Base-by-base conservation (phyloP, 2,329 filamentous ascomycete genomes). In the Verticillium klebahnii region DNA sequence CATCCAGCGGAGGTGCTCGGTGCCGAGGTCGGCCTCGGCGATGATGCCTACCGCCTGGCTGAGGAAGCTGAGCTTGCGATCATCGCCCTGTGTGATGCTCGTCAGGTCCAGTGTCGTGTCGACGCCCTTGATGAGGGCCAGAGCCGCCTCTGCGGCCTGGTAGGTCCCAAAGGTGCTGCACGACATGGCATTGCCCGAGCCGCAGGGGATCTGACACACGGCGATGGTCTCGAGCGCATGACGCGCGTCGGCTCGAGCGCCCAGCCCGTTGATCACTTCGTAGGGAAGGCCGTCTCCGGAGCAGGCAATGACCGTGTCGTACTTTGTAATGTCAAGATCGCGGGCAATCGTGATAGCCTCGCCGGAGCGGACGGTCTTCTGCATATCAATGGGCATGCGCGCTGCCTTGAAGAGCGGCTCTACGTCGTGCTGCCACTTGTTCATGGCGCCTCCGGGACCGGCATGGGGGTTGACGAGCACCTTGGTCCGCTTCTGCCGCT, bases 251-350 rank as follows among this genome's bases (percentile, higher is more conserved):
- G 82, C 72, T 45, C 92, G 88, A 75, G 87, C 89, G 15, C 86
- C 93, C 36, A 99, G 78, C 0, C 95, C 95, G 72, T 99, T 98
- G 80, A 97, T 97, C 9, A 97, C 90, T 75, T 99, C 95, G 72
- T 97, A 90, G 0, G 92, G 89, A 45, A 97, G 82, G 11, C 95
- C 95, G 69, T 99, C 95, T 5, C 95, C 95, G 0, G 94, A 97
- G 72, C 92, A 95, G 65, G 92, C 91, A 31, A 94, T 87, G 15
- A 98, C 84, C 9, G 93, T 89, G 76, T 99, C 95, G 74, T 88
- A 97, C 2, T 83, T 85, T 57, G 93, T 85, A 32, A 95, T 82
- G 70, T 97, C 91, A 57, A 97, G 76, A 52, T 87, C 82, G 71
- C 90, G 82, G 12, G 87, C 88, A 63, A 98, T 88, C 23, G 92